Base-by-base conservation (phyloP, 2,329 filamentous ascomycete species). In the Aspergillus spinulosporus region DNA sequence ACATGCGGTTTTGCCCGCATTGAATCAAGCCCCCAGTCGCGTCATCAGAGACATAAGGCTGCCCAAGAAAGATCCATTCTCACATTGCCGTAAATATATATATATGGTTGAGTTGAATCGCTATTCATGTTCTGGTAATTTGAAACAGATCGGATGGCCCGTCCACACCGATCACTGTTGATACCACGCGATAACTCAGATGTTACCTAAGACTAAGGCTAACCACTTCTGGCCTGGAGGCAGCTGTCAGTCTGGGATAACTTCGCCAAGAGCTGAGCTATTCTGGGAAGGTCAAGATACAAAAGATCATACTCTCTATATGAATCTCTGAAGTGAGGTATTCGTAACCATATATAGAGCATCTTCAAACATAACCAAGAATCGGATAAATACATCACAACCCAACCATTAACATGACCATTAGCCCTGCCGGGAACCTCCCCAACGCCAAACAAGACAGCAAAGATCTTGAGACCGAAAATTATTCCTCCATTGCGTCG, bases 391-490 rank as follows among this genome's bases (percentile, higher is more conserved):
- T 21, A 50, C 49, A 45, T 46, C n/a, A 40, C 40, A 45, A 49
- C 7, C 47, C 21, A 52, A 39, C 45, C 40, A 39, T 11, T 12
- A 49, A 12, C n/a, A 39, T 29, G n/a, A 26, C 11, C 39, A 44
- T 31, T 46, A 49, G 52, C 15, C 26, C 45, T 56, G 12, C 29
- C 44, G n/a, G 15, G 29, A 47, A 5, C n/a, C n/a, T 12, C 21
- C 21, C 44, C 54, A 62, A 62, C 58, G 57, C 59, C 61, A 59
- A 62, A 58, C 63, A 56, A 61, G 54, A 40, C 53, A 60, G 28
- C 15, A 44, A 42, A 42, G 36, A 51, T 51, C 47, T 42, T 37
- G 46, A 56, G 50, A 45, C 37, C 37, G 48, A 49, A 37, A 54
- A 64, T 48, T 45, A 54, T 31, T 58, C 53, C 5, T 70, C 69